Base-by-base conservation (phyloP, 2,329 filamentous ascomycete species). In the Claviceps arundinis region DNA sequence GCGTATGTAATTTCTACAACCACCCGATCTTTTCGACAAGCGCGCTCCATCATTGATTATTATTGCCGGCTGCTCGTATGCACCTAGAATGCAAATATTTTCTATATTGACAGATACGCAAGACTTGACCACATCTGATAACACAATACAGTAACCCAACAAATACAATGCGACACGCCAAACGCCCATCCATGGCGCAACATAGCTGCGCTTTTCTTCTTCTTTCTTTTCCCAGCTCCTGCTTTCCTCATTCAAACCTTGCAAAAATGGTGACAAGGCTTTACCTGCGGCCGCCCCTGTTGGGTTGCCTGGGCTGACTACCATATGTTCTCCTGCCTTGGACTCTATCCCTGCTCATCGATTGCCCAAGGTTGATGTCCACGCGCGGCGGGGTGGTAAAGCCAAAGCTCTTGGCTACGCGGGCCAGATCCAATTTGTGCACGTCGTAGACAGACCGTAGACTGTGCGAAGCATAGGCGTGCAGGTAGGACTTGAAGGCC, bases 401-500 rank as follows among this genome's bases (percentile, higher is more conserved):
- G 0, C 88, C 88, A 63, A 93, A 94, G 59, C 82, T 80, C 75
- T 87, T 90, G 46, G 87, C 86, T 9, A 94, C 82, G 71, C 90
- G 91, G 62, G 85, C 78, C 30, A 94, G 73, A 64, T 94, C 88
- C 8, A 94, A 74, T 67, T 89, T 89, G 67, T 90, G 80, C 55
- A 94, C 84, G 63, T 94, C 86, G 63, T 91, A 94, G 17, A 74
- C 70, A 51, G 71, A 72, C 52, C 72, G 70, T 56, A 74, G 65
- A 53, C 71, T 73, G 64, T 74, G 93, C 54, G 84, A 89, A 22
- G 91, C 89, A 65, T 98, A 98, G 0, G 93, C 91, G 67, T 97
- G 89, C 24, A 98, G 78, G 67, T 98, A 98, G 19, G 87, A 88
- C 55, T 87, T 80, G 73, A 93, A 95, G 4, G 87, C 81, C 56